Evolutionary conservation across 768 basidiomycete genomes (phyloP), one percentile per base, ranked within the genome.

Genomic region (Kwoniella heveanensis): DNA sequence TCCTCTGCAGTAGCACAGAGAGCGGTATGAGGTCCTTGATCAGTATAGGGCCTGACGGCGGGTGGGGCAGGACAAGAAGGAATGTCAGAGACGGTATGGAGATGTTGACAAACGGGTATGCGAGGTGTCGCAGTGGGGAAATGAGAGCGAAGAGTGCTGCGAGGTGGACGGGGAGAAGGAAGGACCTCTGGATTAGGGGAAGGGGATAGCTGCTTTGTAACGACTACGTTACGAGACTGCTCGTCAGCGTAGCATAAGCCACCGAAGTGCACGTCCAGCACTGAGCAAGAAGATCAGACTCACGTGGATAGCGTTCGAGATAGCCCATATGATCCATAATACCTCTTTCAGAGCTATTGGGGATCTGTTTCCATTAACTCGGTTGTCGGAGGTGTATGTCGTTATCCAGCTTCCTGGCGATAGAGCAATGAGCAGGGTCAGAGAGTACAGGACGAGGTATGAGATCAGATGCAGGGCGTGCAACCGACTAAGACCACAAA

Each of bases 61-160:
- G 26, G 6, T 8, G 13, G 0, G 73, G 70, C 1, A 68, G 46
- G 22, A 74, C 36, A 9, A 74, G 68, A 10, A 56, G 52, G 55
- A 66, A 44, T 2, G 70, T 71, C 6, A 70, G 50, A n/a, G 52
- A 48, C 22, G 69, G 68, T 12, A 74, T 69, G 22, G 73, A 71
- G 13, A 69, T 27, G 26, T 48, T 54, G 13, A 71, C 37, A 9
- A 66, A 26, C 19, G 60, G 52, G 66, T 57, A 69, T 53, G 37
- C 9, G 49, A 56, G n/a, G 46, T 47, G 30, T 3, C 12, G 3
- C 13, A 25, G 39, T 19, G 46, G 39, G 1, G 59, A 47, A 30
- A 52, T 29, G 48, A 62, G 30, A 26, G 64, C 25, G 21, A 63
- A 8, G 26, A 68, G 21, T 17, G 51, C 44, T 1, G 62, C 21